Evolutionary conservation across 2,329 filamentous ascomycete genomes (phyloP).

Genomic region (Botrytis squamosa): DNA sequence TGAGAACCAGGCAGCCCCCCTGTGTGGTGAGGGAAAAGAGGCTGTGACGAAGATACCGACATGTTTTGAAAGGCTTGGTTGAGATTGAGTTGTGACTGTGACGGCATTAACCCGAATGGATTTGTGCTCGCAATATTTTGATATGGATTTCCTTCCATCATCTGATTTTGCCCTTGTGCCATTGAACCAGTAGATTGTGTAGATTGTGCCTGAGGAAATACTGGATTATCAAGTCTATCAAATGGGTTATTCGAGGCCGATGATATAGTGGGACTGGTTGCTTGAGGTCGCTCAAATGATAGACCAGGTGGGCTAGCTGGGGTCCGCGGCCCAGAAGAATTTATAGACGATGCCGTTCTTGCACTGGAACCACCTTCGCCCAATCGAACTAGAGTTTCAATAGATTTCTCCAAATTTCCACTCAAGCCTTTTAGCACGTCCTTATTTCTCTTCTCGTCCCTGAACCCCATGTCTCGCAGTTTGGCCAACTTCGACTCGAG

Average conservation of each 20-base stretch:
- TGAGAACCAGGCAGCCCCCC: constrained; percentile 52
- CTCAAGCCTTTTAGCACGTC: constrained; percentile 78
- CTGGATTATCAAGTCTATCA: constrained; percentile 50
- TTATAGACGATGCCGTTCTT: constrained; percentile 42
- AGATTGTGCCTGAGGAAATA: constrained; percentile 58
- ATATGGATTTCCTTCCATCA: constrained; percentile 34
- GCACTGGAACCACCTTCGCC: constrained; percentile 60
- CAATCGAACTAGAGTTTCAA: constrained; percentile 80
- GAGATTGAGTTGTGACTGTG: constrained; percentile 45
- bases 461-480: constrained; percentile 89
- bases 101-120: constrained; percentile 59
- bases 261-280: constrained; percentile 29
- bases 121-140: constrained; percentile 51
- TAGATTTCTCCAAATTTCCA: constrained; percentile 80
- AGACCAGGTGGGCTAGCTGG: constrained; percentile 32
- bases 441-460: constrained; percentile 76
- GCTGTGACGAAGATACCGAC: constrained; percentile 59
- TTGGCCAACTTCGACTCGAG: constrained; percentile 74
- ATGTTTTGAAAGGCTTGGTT: constrained; percentile 72
- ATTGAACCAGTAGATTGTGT: constrained; percentile 64
- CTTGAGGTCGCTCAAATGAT: constrained; percentile 34
- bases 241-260: constrained; percentile 61
- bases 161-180: constrained; percentile 49
- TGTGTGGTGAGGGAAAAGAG: constrained; percentile 74
- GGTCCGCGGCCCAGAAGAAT: constrained; percentile 55